Evolutionary conservation across 2,329 filamentous ascomycete species (phyloP).

Genomic region (Fusarium goolgardi): DNA sequence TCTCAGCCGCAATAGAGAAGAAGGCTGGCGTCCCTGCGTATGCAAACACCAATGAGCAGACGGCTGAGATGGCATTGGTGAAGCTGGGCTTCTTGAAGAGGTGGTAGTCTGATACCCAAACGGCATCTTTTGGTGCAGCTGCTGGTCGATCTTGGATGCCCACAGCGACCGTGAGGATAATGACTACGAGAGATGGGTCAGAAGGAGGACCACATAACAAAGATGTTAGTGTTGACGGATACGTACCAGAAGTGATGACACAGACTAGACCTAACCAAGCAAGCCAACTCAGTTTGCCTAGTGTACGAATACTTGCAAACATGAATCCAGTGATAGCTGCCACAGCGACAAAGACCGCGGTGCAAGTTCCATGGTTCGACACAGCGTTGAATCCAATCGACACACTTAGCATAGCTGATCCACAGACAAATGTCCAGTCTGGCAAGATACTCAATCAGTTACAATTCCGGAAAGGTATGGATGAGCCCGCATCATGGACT

Average conservation of each 20-base stretch:
- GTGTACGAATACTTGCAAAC: slow-evolving; percentile 50
- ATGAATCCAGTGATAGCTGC: slow-evolving; percentile 47
- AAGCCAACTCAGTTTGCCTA: slow-evolving; percentile 50
- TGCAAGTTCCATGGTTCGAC: slow-evolving; percentile 54
- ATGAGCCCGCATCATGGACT: slow-evolving; percentile 28
- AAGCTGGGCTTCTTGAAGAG: slow-evolving; percentile 50
- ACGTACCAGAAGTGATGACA: slow-evolving; percentile 32
- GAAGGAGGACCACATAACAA: fast-evolving
- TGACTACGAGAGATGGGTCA: slow-evolving; percentile 14
- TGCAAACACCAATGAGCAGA: slow-evolving; percentile 53
- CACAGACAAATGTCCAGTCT: slow-evolving; percentile 44
- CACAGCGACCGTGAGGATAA: slow-evolving; percentile 39
- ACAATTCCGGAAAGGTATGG: fast-evolving
- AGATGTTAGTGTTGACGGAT: fast-evolving
- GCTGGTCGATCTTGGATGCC: slow-evolving; percentile 38
- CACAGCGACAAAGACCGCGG: slow-evolving; percentile 55
- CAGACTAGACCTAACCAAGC: slow-evolving; percentile 45
- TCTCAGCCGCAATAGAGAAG: slow-evolving; percentile 51
- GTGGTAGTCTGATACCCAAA: slow-evolving; percentile 50
- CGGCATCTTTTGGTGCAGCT: slow-evolving; percentile 27
- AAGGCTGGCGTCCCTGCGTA: slow-evolving; percentile 53
- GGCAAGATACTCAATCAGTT: neutral
- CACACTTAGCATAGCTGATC: slow-evolving; percentile 45
- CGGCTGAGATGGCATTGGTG: slow-evolving; percentile 48
- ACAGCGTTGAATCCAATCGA: slow-evolving; percentile 56